Base-by-base conservation (phyloP, 2,329 filamentous ascomycete genomes). In the Fusarium tjaetaba region DNA sequence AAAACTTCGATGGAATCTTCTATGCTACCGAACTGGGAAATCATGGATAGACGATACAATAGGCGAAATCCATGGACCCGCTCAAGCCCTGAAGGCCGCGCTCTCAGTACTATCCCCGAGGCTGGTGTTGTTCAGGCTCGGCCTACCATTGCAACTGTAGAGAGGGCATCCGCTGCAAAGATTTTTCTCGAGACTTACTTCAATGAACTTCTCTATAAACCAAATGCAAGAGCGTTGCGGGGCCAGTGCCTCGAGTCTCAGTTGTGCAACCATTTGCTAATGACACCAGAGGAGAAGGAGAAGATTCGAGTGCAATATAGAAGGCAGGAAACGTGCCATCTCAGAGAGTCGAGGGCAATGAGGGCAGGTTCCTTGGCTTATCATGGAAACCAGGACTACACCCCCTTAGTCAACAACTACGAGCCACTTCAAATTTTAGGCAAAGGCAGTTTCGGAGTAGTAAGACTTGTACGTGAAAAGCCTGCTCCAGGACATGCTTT, bases 361-460 rank as follows among this genome's bases (percentile, higher is more conserved):
- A 94, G 93, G 77, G 86, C 89, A 16, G 89, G 87, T 49, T 89
- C 88, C 22, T 68, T 84, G 34, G 57, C 73, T 39, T 53, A 62
- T 34, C 36, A 61, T 26, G 70, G 41, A 7, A 61, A 59, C 15
- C 64, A 62, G 9, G 60, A 67, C 11, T 52, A 53, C 2, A 51
- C 32, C 6, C 63, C 78, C 4, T 76, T 73, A 14, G 70, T 70
- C 24, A 77, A 82, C 16, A 80, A 79, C 86, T 98, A 96, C 78
- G 93, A 97, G 73, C 87, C 92, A 18, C 84, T 98, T 36, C 93
- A 95, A 75, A 87, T 97, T 24, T 86, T 98, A 10, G 95, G 96
- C 0, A 97, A 96, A 80, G 96, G 96, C 14, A 98, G 95, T 79
- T 99, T 98, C 82, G 96, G 96, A 0, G 92, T 97, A 30, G 96